Conservation (phyloP, 2,329 filamentous ascomycete genomes). For the Beauveria sp. region DNA sequence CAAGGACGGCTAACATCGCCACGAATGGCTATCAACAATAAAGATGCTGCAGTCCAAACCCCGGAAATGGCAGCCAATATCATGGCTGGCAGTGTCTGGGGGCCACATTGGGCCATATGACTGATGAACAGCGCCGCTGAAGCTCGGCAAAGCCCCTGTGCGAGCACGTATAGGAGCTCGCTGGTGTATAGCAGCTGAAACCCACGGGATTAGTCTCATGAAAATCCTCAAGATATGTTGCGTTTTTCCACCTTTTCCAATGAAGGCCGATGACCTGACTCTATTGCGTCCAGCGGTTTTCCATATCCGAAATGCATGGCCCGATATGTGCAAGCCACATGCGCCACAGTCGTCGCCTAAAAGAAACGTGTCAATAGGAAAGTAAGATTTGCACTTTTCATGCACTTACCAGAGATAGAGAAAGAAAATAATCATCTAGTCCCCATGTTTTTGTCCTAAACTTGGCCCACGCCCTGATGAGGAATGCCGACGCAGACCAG, state of each 20-base stretch:
- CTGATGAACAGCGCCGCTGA: conserved; percentile 6
- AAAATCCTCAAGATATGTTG: too few relatives aligned
- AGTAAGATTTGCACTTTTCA: too few relatives aligned
- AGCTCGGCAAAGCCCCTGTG: background rate
- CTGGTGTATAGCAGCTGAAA: background rate
- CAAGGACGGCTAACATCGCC: background rate
- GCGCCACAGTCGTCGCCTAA: background rate
- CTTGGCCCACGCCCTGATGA: conserved; percentile 13
- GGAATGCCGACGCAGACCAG: conserved; percentile 12
- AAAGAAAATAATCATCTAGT: conserved; percentile 10
- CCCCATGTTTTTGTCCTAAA: conserved; percentile 13
- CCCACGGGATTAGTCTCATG: background rate
- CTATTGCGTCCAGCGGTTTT: background rate
- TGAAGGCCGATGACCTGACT: background rate
- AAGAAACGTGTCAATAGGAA: background rate
- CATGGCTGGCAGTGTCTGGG: background rate
- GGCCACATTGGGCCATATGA: conserved; percentile 5
- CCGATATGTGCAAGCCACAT: background rate
- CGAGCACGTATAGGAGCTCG: background rate
- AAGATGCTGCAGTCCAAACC: background rate
- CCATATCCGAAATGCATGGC: conserved; percentile 8
- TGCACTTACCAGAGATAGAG: conserved; percentile 8
- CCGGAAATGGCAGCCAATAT: background rate
- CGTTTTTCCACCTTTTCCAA: background rate
- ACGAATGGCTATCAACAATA: background rate